Conservation (phyloP, 805 yeast genomes). For the Lachancea nothofagi region DNA sequence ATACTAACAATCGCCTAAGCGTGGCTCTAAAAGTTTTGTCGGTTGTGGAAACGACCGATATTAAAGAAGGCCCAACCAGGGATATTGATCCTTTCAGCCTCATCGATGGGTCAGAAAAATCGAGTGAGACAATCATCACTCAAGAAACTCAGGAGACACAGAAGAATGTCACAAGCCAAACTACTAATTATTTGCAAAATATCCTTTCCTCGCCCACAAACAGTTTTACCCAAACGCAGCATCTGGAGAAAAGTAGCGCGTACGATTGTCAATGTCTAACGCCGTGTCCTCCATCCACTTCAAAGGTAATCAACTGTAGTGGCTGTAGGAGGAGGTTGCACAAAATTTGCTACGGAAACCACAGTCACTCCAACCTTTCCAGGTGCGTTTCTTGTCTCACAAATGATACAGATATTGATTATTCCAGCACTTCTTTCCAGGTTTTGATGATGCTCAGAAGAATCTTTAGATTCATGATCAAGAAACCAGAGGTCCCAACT, state of each 20-base stretch:
- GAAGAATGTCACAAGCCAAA: slow-evolving; percentile 25
- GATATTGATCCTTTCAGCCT: slow-evolving; percentile 31
- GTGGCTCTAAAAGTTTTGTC: slow-evolving; percentile 31
- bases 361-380: slow-evolving; percentile 12
- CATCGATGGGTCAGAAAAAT: background rate
- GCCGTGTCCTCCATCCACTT: slow-evolving; percentile 12
- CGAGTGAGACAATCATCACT: background rate
- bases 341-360: slow-evolving; percentile 34
- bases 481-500: slow-evolving; percentile 20
- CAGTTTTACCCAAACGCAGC: slow-evolving; percentile 31
- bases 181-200: slow-evolving; percentile 29
- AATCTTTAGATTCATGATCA: slow-evolving; percentile 27
- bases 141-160: background rate
- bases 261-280: slow-evolving; percentile 33
- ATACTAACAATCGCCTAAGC: slow-evolving; percentile 2
- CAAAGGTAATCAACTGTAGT: slow-evolving; percentile 22
- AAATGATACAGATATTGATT: slow-evolving; percentile 15
- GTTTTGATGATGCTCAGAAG: slow-evolving; percentile 36
- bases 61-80: background rate
- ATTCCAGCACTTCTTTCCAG: slow-evolving; percentile 18
- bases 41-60: slow-evolving; percentile 13
- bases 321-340: slow-evolving; percentile 33
- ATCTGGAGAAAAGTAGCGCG: slow-evolving; percentile 1
- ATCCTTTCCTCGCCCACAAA: slow-evolving; percentile 22
- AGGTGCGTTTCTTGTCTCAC: slow-evolving; percentile 29